Conservation (phyloP, 257 asterid genomes). For the Primulina eburnea region DNA sequence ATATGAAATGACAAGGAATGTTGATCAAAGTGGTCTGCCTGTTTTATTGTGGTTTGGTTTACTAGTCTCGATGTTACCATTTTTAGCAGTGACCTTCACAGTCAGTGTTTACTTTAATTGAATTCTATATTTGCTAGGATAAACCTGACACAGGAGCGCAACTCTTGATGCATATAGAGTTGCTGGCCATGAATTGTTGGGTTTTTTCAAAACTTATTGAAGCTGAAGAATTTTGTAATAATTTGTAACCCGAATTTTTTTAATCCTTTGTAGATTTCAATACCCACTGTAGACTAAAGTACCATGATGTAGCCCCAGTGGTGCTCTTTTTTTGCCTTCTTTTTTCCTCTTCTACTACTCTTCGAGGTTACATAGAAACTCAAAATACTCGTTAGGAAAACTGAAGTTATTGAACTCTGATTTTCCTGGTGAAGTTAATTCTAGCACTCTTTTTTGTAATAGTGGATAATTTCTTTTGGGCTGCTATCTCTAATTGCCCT, state of each 20-base stretch:
- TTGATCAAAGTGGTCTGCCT: conserved; percentile 25
- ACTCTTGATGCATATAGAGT: not conserved
- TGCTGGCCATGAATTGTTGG: not conserved
- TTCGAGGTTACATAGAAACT: not conserved
- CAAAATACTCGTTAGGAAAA: conserved; percentile 4
- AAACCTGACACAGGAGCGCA: not conserved
- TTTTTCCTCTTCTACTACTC: not conserved
- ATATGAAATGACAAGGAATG: conserved; percentile 10
- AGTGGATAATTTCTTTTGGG: conserved; percentile 4
- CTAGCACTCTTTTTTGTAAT: conserved; percentile 6
- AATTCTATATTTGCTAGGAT: conserved; percentile 23
- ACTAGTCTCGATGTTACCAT: conserved; percentile 16
- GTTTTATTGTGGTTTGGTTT: conserved; percentile 22
- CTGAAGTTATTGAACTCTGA: conserved; percentile 15
- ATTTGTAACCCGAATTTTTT: not conserved
- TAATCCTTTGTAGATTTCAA: not conserved
- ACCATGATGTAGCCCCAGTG: conserved; percentile 6
- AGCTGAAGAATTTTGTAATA: not conserved
- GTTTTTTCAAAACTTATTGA: not conserved
- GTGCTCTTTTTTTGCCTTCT: conserved; percentile 3
- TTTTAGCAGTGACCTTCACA: conserved; percentile 13
- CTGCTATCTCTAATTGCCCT: conserved; percentile 1
- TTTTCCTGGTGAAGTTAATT: conserved; percentile 1
- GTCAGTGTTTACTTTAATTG: conserved; percentile 18
- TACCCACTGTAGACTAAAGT: not conserved